These are phyloP conservation scores for Diplocarpon mali DNA, from an alignment of 2,329 filamentous ascomycete genomes.

Conservation along the genomic window DNA sequence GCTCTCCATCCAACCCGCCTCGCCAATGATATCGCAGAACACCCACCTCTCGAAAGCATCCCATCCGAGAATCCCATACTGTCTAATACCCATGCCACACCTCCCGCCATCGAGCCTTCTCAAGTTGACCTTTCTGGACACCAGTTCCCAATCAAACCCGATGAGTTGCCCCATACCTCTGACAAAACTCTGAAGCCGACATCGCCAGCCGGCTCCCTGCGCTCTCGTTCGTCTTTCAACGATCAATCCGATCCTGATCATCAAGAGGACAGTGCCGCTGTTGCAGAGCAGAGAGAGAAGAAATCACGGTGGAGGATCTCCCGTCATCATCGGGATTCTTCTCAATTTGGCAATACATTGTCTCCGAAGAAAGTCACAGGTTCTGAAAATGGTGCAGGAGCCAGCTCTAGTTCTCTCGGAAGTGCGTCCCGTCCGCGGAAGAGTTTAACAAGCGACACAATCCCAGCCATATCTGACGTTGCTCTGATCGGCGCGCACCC, in stretches of 20 bases:
- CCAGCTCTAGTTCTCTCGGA: constrained; percentile 57
- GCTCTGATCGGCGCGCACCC: constrained; percentile 17
- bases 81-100: constrained; percentile 17
- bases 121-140: constrained; percentile 15
- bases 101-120: constrained; percentile 20
- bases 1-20: constrained; percentile 25
- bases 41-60: constrained; percentile 21
- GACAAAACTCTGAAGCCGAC: constrained; percentile 44
- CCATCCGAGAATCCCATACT: constrained; percentile 13
- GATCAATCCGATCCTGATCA: constrained; percentile 75
- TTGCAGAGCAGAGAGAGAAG: constrained; percentile 56
- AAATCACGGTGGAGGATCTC: constrained; percentile 64
- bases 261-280: constrained; percentile 43
- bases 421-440: constrained; percentile 40
- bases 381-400: constrained; percentile 50
- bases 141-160: constrained; percentile 13
- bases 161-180: constrained; percentile 18
- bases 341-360: constrained; percentile 32
- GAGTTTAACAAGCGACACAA: constrained; percentile 34
- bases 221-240: constrained; percentile 54
- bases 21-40: constrained; percentile 23
- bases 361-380: constrained; percentile 40
- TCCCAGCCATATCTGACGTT: constrained; percentile 24
- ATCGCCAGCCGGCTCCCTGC: constrained; percentile 66
- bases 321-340: constrained; percentile 45